Conservation (phyloP, 257 asterid genomes). For the Orobanche coerulescens region DNA sequence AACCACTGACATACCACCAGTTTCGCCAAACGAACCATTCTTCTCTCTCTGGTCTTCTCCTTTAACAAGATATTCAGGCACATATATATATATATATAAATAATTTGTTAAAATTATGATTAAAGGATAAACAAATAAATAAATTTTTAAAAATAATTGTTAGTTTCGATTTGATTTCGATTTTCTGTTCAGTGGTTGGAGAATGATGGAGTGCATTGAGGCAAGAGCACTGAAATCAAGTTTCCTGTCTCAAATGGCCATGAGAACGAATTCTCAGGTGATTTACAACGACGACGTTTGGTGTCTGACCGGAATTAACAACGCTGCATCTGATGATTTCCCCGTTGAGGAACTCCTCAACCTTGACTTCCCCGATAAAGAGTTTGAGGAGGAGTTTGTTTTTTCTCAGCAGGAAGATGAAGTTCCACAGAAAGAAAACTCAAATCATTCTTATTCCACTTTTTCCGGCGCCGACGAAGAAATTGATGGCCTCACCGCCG, state of each 20-base stretch:
- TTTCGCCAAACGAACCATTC: slow-evolving; percentile 73
- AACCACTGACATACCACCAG: slow-evolving; percentile 52
- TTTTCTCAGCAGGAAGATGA: slow-evolving; percentile 35
- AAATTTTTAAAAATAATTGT: not conserved
- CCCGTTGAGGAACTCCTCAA: slow-evolving; percentile 94
- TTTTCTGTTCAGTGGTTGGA: slow-evolving; percentile 12
- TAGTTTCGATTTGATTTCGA: not conserved
- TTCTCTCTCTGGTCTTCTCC: slow-evolving; percentile 11
- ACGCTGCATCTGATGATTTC: slow-evolving; percentile 64
- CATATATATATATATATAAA: not conserved
- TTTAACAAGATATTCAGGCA: slow-evolving; percentile 10
- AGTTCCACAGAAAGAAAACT: slow-evolving; percentile 29
- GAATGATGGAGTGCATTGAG: slow-evolving; percentile 75
- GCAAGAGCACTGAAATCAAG: slow-evolving; percentile 91
- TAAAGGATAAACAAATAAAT: not conserved
- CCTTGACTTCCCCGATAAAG: slow-evolving; percentile 78
- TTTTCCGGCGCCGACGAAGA: slow-evolving; percentile 55
- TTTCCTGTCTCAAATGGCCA: slow-evolving; percentile 53
- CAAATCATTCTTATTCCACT: slow-evolving; percentile 32
- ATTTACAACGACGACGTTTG: slow-evolving; percentile 60
- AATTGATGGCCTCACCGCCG: slow-evolving; percentile 50
- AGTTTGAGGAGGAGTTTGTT: slow-evolving; percentile 36
- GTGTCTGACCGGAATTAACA: slow-evolving; percentile 51
- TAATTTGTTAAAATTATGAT: not conserved
- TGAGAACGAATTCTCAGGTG: slow-evolving; percentile 41